Percentiles rank a stretch among this genome's conserved stretches.
These are phyloP conservation scores for Santalum album DNA, from an alignment of 164 flowering plant genomes.

Conservation along the genomic window DNA sequence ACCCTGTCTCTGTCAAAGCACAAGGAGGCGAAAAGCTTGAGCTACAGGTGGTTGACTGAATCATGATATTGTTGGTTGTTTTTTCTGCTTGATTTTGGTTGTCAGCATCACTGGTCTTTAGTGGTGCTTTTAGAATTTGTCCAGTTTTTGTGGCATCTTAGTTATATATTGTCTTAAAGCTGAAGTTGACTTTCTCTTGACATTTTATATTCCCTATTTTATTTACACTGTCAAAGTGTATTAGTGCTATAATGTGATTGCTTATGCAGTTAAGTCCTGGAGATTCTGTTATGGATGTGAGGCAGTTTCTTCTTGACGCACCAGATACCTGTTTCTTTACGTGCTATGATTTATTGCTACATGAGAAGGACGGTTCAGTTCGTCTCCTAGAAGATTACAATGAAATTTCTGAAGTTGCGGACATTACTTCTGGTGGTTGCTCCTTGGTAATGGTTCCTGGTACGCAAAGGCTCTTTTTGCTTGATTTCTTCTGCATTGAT, in stretches of 20 bases:
- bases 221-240: background rate
- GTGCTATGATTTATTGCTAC: slow-evolving; percentile 84
- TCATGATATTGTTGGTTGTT: background rate
- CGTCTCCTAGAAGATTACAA: slow-evolving; percentile 86
- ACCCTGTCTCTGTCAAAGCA: slow-evolving; percentile 77
- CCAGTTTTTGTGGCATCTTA: too few relatives aligned
- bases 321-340: slow-evolving; percentile 91
- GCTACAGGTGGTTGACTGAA: slow-evolving; percentile 51
- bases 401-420: slow-evolving; percentile 95
- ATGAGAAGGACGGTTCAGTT: slow-evolving; percentile 70
- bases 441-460: slow-evolving; percentile 93
- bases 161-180: too few relatives aligned
- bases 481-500: background rate
- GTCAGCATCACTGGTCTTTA: too few relatives aligned
- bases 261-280: slow-evolving; percentile 89
- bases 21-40: slow-evolving; percentile 86
- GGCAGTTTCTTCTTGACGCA: slow-evolving; percentile 98
- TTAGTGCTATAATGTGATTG: too few relatives aligned
- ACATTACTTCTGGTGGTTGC: slow-evolving; percentile 84
- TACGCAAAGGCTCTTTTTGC: slow-evolving; percentile 16
- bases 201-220: background rate
- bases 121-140: too few relatives aligned
- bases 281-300: slow-evolving; percentile 93
- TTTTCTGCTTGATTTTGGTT: too few relatives aligned
- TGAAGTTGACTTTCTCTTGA: background rate